phyloP scores from a whole-genome alignment of 2,329 filamentous ascomycete species.

The Hypoxylon sp. region DNA sequence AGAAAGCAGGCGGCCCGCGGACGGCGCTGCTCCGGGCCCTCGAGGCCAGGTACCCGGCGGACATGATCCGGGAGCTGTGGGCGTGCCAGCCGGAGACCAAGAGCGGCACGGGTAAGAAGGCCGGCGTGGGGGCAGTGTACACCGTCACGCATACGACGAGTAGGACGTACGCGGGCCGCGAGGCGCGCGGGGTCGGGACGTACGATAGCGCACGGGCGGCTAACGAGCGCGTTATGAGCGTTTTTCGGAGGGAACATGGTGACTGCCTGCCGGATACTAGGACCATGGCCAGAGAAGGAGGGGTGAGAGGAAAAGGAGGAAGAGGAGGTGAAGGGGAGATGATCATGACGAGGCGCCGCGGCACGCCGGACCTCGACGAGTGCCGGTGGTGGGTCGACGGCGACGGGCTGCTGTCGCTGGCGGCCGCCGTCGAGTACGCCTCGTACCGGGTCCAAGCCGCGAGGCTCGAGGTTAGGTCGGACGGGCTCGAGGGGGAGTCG shows the following conservation, averaged over 20 bases:
- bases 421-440: background rate
- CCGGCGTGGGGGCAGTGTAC: background rate
- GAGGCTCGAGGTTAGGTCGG: background rate
- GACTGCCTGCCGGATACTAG: background rate
- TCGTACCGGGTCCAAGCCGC: background rate
- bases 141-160: background rate
- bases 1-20: background rate
- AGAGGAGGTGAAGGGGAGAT: too few relatives aligned
- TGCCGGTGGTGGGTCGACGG: background rate
- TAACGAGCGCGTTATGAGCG: background rate
- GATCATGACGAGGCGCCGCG: background rate
- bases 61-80: background rate
- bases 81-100: background rate
- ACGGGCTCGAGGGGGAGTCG: conserved; percentile 17
- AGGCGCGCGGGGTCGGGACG: background rate
- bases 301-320: too few relatives aligned
- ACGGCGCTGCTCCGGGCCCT: background rate
- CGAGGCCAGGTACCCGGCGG: background rate
- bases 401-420: background rate
- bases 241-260: background rate
- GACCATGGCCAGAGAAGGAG: too few relatives aligned
- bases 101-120: background rate
- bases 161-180: background rate
- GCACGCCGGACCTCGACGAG: conserved; percentile 1
- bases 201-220: background rate